These are phyloP conservation scores for Didymella arachidicola DNA, from an alignment of 2,329 filamentous ascomycete species.

Conservation along the genomic window DNA sequence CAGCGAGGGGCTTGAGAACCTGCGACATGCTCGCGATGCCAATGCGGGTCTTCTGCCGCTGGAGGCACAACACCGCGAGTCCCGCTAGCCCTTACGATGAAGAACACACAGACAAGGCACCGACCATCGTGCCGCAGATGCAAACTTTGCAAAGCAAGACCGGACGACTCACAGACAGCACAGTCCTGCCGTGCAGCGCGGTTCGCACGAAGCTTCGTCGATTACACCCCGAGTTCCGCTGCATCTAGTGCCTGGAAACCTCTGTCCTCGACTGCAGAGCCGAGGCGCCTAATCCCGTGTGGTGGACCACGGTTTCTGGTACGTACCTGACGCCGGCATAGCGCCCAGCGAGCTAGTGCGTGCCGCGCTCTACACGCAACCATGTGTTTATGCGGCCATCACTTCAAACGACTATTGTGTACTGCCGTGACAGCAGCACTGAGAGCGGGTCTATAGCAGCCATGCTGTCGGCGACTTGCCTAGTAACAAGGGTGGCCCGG, in stretches of 20 bases:
- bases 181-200: conserved; percentile 10
- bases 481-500: conserved; percentile 34
- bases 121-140: conserved; percentile 7
- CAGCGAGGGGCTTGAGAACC: conserved; percentile 38
- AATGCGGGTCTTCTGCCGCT: conserved; percentile 28
- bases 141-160: not conserved
- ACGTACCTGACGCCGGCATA: conserved; percentile 24
- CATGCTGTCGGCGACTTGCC: conserved; percentile 29
- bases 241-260: conserved; percentile 7
- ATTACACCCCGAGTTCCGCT: conserved; percentile 18
- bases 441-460: conserved; percentile 9
- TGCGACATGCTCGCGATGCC: conserved; percentile 35
- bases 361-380: conserved; percentile 35
- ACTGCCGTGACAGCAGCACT: conserved; percentile 15
- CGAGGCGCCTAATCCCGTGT: conserved; percentile 7
- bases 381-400: conserved; percentile 37
- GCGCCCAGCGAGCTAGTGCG: conserved; percentile 18
- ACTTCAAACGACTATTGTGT: conserved; percentile 29
- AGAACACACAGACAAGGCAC: conserved; percentile 6
- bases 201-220: conserved; percentile 2
- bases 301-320: conserved; percentile 19
- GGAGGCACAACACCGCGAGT: not conserved
- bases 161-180: conserved; percentile 1
- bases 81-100: conserved; percentile 10
- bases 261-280: conserved; percentile 7